Percentiles rank a stretch among this genome's conserved stretches.
These are phyloP conservation scores for Entomortierella chlamydospora DNA, from an alignment of 192 early-diverging fungal species.

Conservation along the genomic window DNA sequence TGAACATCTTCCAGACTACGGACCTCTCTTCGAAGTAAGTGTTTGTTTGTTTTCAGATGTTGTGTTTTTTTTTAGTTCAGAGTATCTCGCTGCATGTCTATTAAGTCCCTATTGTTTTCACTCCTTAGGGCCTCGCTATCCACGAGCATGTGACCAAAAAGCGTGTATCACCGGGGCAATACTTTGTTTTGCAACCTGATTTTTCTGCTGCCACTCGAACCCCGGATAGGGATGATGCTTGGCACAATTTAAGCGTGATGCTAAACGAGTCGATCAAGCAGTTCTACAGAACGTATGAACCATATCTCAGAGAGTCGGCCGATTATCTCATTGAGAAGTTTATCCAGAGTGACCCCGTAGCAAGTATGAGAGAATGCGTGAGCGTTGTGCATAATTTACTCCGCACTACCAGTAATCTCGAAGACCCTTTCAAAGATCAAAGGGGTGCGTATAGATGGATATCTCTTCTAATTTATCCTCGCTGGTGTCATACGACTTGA, in stretches of 20 bases:
- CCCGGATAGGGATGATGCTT: constrained; percentile 4
- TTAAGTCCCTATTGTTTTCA: constrained; percentile 38
- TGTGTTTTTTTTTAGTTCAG: constrained; percentile 14
- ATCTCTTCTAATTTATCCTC: constrained; percentile 14
- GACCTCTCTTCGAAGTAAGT: constrained; percentile 36
- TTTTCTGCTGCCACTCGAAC: constrained; percentile 29
- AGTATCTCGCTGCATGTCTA: constrained; percentile 5
- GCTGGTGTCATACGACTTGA: not conserved
- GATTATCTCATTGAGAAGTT: constrained; percentile 24
- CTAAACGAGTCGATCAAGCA: constrained; percentile 36
- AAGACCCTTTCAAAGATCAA: constrained; percentile 55
- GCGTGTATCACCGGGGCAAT: constrained; percentile 8
- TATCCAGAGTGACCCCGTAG: constrained; percentile 16
- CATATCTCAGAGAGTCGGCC: constrained; percentile 30
- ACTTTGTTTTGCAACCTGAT: constrained; percentile 41
- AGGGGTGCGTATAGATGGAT: constrained; percentile 20
- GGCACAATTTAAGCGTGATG: constrained; percentile 32
- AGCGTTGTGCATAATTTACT: constrained; percentile 25
- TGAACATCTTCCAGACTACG: constrained; percentile 44
- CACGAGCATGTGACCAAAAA: constrained; percentile 30
- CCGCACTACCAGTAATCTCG: constrained; percentile 12
- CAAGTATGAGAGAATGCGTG: constrained; percentile 30
- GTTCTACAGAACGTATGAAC: constrained; percentile 44
- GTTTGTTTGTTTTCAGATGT: constrained; percentile 7
- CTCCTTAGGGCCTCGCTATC: constrained; percentile 49